phyloP scores from a whole-genome alignment of 176 grass and related monocot genomes.

The Oryza punctata region DNA sequence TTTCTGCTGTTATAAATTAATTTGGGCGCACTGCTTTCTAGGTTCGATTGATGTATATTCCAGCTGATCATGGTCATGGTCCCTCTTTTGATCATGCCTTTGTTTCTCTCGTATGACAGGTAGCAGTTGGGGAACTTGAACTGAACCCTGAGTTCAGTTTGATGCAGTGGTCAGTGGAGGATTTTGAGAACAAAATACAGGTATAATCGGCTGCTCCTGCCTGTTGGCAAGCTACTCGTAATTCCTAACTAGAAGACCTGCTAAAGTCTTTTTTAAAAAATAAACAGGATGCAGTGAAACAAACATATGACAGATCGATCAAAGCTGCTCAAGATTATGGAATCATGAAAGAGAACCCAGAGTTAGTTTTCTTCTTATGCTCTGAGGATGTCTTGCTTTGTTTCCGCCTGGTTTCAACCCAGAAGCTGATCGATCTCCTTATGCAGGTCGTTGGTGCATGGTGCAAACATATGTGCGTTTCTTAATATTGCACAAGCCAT shows the following conservation, averaged over 20 bases:
- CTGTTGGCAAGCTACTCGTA: background rate
- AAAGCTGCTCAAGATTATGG: constrained; percentile 87
- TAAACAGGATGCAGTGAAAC: constrained; percentile 80
- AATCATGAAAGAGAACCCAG: constrained; percentile 71
- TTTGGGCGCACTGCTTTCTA: background rate
- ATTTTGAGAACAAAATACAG: constrained; percentile 97
- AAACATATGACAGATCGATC: constrained; percentile 89
- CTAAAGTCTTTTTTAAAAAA: constrained; percentile 31
- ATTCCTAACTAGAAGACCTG: constrained; percentile 10
- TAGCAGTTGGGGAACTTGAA: constrained; percentile 93
- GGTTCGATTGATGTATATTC: background rate
- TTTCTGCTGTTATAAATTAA: background rate
- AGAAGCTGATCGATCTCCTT: constrained; percentile 34
- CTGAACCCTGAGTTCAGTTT: constrained; percentile 88
- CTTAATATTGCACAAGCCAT: constrained; percentile 94
- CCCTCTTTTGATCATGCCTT: background rate
- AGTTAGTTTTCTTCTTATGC: constrained; percentile 67
- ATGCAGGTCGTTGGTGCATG: constrained; percentile 79
- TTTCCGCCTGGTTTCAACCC: constrained; percentile 13
- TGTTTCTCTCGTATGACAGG: constrained; percentile 52
- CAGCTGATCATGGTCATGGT: background rate
- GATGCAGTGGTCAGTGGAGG: constrained; percentile 91
- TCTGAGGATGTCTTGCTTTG: constrained; percentile 5
- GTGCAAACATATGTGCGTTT: constrained; percentile 88
- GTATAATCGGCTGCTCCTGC: constrained; percentile 41